These are phyloP conservation scores for Larix sibirica DNA, from an alignment of 83 land plant genomes.

Conservation along the genomic window DNA sequence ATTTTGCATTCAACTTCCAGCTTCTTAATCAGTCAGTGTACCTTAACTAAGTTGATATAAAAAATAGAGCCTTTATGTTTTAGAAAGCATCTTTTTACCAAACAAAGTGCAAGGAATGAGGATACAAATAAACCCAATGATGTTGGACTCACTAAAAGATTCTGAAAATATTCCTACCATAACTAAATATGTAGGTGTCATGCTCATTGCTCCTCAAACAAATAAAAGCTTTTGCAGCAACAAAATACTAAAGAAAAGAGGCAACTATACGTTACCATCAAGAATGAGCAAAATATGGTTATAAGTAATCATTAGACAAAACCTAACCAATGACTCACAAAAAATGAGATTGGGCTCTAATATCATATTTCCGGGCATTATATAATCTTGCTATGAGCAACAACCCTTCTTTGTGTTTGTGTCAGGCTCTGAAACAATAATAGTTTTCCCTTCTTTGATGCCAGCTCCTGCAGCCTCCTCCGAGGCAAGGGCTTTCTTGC, in stretches of 20 bases:
- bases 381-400: constrained; percentile 29
- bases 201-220: constrained; percentile 9
- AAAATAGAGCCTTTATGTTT: not conserved
- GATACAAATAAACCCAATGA: constrained; percentile 2
- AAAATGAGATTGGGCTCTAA: constrained; percentile 2
- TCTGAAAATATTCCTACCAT: not conserved
- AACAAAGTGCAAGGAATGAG: not conserved
- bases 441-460: constrained; percentile 53
- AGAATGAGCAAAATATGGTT: constrained; percentile 8
- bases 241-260: constrained; percentile 1
- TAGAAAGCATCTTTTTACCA: not conserved
- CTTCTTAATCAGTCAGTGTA: not conserved
- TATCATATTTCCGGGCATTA: not conserved
- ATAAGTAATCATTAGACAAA: not conserved
- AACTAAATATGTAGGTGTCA: constrained; percentile 6
- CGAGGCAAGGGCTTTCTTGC: constrained; percentile 54
- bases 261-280: constrained; percentile 13
- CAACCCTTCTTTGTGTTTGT: constrained; percentile 42
- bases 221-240: constrained; percentile 4
- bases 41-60: not conserved
- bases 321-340: constrained; percentile 7
- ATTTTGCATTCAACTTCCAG: not conserved
- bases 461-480: constrained; percentile 42
- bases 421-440: constrained; percentile 30
- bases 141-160: not conserved